Conservation (phyloP, 495 filamentous ascomycete genomes). For the Penicillium manginii region DNA sequence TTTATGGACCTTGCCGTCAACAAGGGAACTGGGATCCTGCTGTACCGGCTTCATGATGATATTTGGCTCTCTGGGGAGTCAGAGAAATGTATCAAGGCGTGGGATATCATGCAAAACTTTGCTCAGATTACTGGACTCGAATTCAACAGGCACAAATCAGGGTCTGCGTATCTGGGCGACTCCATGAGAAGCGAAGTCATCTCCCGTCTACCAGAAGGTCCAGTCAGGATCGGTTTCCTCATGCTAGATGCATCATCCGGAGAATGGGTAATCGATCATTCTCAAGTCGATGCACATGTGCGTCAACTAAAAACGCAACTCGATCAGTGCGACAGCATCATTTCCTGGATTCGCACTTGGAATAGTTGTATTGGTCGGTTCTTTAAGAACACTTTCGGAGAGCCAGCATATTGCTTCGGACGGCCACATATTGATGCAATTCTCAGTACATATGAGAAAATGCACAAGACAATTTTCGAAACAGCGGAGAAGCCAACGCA, state of each 20-base stretch:
- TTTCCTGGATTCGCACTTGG: constrained; percentile 64
- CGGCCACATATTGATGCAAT: constrained; percentile 58
- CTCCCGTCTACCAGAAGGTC: background rate
- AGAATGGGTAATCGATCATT: background rate
- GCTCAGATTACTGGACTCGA: constrained; percentile 51
- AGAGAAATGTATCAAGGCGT: constrained; percentile 50
- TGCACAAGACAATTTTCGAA: constrained; percentile 55
- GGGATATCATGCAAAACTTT: constrained; percentile 55
- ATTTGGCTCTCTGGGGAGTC: constrained; percentile 62
- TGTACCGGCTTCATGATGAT: constrained; percentile 63
- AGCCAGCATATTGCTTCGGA: constrained; percentile 61
- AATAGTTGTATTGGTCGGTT: constrained; percentile 62
- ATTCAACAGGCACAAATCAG: constrained; percentile 56
- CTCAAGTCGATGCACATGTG: constrained; percentile 50
- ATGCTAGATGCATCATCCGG: background rate
- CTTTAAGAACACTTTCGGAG: constrained; percentile 62
- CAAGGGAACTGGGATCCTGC: constrained; percentile 49
- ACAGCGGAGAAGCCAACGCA: constrained; percentile 14
- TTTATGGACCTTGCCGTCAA: constrained; percentile 63
- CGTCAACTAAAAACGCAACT: constrained; percentile 58
- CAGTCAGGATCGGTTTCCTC: background rate
- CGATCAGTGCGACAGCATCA: constrained; percentile 45
- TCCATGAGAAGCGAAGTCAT: constrained; percentile 30
- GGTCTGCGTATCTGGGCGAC: constrained; percentile 48
- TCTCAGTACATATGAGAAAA: constrained; percentile 54